Base-by-base conservation (phyloP, 345 rosid genomes). In the Brassica nigra region DNA sequence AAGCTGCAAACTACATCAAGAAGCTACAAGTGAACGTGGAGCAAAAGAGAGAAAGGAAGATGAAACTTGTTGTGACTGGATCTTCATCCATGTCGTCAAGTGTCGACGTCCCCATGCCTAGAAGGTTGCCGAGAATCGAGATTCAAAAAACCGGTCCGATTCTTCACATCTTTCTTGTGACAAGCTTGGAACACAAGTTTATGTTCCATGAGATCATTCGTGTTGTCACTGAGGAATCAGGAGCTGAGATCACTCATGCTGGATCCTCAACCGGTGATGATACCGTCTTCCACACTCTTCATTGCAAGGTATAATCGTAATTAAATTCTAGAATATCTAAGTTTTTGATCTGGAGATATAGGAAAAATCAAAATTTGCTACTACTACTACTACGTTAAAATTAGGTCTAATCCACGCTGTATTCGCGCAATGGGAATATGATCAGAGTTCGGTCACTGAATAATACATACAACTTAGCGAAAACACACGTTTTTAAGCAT, bases 1-100 rank as follows among this genome's bases (percentile, higher is more conserved):
- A 81, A 81, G 83, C 80, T 64, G 52, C 77, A 71, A 76, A 76
- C 8, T 81, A 81, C 83, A 76, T 76, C 70, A 81, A 81, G 80
- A 66, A 76, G 44, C 70, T 81, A 58, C 77, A 81, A 76, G 70
- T 66, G 59, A 81, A 65, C 64, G 70, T 81, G 14, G 84, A 81
- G 74, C 66, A 76, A 33, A 81, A 57, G 70, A 34, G 18, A 71
- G 80, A 76, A 61, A 71, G 73, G 34, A 81, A 76, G 10, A 71
- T 16, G 14, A 81, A 55, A 47, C 77, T 81, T 20, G 37, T 63
- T 5, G 70, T 71, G 3, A 36, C 57, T 64, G 79, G 68, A 75
- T 75, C 80, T 64, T 74, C 69, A 33, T 49, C 70, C 2, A 23
- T n/a, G 44, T 63, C 74, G 33, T 75, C 74, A 12, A 64, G 30